Conservation (phyloP, 192 early-diverging fungal genomes). For the Mortierella antarctica region DNA sequence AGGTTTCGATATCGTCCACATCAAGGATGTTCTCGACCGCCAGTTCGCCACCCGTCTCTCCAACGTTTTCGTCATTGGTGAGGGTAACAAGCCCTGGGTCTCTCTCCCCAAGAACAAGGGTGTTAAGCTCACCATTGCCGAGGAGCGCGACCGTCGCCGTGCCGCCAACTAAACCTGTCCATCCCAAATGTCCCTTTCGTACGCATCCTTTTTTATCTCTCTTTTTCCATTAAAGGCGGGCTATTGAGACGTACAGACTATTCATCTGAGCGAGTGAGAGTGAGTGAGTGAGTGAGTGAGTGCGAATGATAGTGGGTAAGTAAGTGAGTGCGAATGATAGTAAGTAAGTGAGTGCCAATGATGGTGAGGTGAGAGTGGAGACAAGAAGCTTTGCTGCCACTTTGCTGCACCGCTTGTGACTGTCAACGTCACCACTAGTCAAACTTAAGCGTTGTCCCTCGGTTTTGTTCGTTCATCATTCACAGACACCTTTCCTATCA, state of each 20-base stretch:
- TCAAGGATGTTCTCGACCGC: conserved; percentile 97
- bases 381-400: too few species aligned
- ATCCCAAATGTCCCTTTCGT: neutral
- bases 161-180: conserved; percentile 34
- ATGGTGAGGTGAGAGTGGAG: too few species aligned
- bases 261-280: too few species aligned
- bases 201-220: conserved; percentile 6
- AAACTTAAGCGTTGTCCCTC: neutral
- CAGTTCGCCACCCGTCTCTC: conserved; percentile 96
- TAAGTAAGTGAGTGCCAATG: too few species aligned
- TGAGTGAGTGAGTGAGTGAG: too few species aligned
- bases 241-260: neutral
- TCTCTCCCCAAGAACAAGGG: conserved; percentile 99
- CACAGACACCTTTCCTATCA: neutral
- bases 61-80: conserved; percentile 94
- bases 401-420: too few species aligned
- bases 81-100: conserved; percentile 91
- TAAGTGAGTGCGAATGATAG: too few species aligned
- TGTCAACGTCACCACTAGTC: neutral
- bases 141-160: conserved; percentile 90
- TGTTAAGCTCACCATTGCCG: conserved; percentile 97
- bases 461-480: neutral
- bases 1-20: conserved; percentile 99
- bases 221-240: conserved; percentile 10
- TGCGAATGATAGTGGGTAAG: too few species aligned